Conservation (phyloP, 768 basidiomycete species). For the Agaricus sinodeliciosus region DNA sequence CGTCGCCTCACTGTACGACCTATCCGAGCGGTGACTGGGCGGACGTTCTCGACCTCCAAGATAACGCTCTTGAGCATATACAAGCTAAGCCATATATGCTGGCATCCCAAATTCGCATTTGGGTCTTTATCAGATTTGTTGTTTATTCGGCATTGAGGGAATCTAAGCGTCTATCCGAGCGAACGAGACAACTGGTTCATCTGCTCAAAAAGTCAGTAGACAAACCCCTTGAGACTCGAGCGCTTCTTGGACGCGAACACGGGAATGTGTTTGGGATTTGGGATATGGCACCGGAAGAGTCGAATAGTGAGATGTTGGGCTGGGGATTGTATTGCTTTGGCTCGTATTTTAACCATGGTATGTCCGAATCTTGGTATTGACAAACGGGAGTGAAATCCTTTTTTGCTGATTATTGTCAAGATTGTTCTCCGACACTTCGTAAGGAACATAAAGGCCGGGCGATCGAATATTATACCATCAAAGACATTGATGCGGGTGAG, state of each 20-base stretch:
- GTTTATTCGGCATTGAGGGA: constrained; percentile 14
- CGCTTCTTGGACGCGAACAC: constrained; percentile 48
- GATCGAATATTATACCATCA: constrained; percentile 40
- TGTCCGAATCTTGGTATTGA: constrained; percentile 14
- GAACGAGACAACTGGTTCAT: constrained; percentile 10
- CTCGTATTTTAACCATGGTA: constrained; percentile 68
- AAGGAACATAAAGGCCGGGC: constrained; percentile 38
- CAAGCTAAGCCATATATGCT: constrained; percentile 43
- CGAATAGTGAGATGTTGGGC: constrained; percentile 56
- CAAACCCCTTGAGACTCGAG: constrained; percentile 40
- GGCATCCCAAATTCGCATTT: constrained; percentile 45
- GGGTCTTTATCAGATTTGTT: constrained; percentile 41
- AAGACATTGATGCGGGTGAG: constrained; percentile 38
- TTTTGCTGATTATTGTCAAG: constrained; percentile 20
- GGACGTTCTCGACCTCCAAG: constrained; percentile 47
- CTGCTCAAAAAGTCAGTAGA: constrained; percentile 24
- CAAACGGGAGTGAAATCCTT: not conserved
- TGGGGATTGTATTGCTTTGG: constrained; percentile 57
- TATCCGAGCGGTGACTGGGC: constrained; percentile 32
- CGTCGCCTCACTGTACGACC: not conserved
- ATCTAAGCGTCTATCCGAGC: not conserved
- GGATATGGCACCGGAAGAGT: constrained; percentile 41
- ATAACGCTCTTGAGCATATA: constrained; percentile 46
- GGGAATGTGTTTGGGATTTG: constrained; percentile 69
- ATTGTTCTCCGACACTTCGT: constrained; percentile 45